phyloP scores from a whole-genome alignment of 352 stramenopile genomes.

The Thraustotheca clavata region DNA sequence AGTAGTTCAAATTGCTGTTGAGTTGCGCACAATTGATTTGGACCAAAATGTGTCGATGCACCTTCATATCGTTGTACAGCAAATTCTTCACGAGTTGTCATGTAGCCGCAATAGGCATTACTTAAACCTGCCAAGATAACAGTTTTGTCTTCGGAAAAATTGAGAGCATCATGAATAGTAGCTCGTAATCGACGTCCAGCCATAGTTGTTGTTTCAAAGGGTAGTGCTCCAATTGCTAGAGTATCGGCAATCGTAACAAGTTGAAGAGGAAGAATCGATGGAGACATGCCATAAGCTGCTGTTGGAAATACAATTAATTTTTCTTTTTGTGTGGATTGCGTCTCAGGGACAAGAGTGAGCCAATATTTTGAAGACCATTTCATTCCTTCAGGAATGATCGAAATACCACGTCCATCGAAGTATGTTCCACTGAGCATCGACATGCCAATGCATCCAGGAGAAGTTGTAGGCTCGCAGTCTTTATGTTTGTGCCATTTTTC shows the following conservation, averaged over 20 bases:
- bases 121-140: slow-evolving; percentile 63
- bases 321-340: slow-evolving; percentile 65
- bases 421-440: slow-evolving; percentile 76
- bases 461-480: slow-evolving; percentile 56
- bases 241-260: slow-evolving; percentile 47
- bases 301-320: slow-evolving; percentile 77
- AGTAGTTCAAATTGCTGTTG: slow-evolving; percentile 75
- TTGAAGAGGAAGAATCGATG: slow-evolving; percentile 60
- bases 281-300: slow-evolving; percentile 60
- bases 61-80: slow-evolving; percentile 82
- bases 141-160: slow-evolving; percentile 20
- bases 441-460: slow-evolving; percentile 68
- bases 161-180: slow-evolving; percentile 25
- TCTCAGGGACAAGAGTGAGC: slow-evolving; percentile 60
- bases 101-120: slow-evolving; percentile 81
- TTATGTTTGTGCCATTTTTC: slow-evolving; percentile 60
- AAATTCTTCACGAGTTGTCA: slow-evolving; percentile 82
- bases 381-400: slow-evolving; percentile 50
- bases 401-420: slow-evolving; percentile 65
- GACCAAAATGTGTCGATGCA: slow-evolving; percentile 83
- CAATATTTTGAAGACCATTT: slow-evolving; percentile 57
- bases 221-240: slow-evolving; percentile 56
- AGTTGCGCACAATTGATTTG: slow-evolving; percentile 72
- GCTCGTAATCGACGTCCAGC: slow-evolving; percentile 53
- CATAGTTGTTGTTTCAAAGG: slow-evolving; percentile 84